Evolutionary conservation across 495 filamentous ascomycete species (phyloP), one percentile per base, ranked within the genome.

Genomic region (Hyaloscypha variabilis): DNA sequence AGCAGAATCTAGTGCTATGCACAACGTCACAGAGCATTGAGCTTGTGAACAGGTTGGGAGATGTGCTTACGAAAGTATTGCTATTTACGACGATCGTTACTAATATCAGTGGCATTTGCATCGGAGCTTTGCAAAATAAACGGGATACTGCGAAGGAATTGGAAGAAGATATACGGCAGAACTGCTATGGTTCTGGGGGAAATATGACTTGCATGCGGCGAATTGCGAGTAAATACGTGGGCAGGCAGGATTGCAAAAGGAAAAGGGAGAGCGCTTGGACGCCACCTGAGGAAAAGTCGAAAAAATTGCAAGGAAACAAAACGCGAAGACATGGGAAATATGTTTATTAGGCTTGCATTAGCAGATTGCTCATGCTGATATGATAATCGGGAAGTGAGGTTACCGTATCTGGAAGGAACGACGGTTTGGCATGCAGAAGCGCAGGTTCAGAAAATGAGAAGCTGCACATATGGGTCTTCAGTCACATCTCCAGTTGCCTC

Each of bases 31-130:
- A 8, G 26, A 54, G 3, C 1, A 6, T 25, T 25, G 26, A 25
- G 21, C 11, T 28, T 25, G 10, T 60, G 21, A 25, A 29, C 19
- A 46, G 21, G 49, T n/a, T 3, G 13, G 34, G 29, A 17, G 39
- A 46, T 46, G 14, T 46, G 4, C 10, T 46, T 11, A 46, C 39
- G 24, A 60, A 60, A 46, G 49, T 60, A 60, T 60, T 60, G 30
- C 36, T 60, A 60, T 60, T 60, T 60, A 49, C 24, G 34, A 46
- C 17, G 4, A 60, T 46, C 14, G 28, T 25, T 39, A 1, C 19
- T n/a, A 46, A 46, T 60, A 60, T 60, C 39, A 25, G 39, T 5
- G 39, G 17, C 39, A 46, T 46, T 46, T 46, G 39, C 17, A 46
- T 46, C 39, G 13, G 39, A 19, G 39, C 39, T 46, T 46, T 46